These are phyloP conservation scores for Camillea tinctor DNA, from an alignment of 2,329 filamentous ascomycete species.

Conservation along the genomic window DNA sequence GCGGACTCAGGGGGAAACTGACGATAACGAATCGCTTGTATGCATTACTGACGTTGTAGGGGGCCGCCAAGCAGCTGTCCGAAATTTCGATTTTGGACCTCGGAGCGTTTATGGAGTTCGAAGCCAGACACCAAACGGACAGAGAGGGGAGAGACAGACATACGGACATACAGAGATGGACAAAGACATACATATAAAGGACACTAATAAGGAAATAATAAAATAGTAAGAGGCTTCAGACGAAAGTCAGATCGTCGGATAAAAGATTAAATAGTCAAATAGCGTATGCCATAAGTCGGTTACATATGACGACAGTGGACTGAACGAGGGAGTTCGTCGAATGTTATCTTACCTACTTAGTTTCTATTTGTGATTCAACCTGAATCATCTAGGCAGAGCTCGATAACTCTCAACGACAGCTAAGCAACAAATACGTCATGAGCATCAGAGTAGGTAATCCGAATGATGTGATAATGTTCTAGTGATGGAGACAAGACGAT, in stretches of 20 bases:
- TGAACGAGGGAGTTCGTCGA: neutral
- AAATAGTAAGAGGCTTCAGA: neutral
- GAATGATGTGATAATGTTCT: neutral
- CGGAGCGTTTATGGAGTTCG: neutral
- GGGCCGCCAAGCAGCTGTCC: neutral
- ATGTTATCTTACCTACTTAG: conserved; percentile 16
- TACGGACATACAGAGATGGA: too few species aligned
- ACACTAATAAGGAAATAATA: neutral
- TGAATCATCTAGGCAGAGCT: neutral
- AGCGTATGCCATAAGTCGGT: neutral
- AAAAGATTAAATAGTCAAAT: neutral
- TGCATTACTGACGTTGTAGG: conserved; percentile 1
- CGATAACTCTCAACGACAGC: neutral
- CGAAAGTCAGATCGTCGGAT: neutral
- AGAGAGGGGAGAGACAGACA: neutral
- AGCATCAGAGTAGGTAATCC: neutral
- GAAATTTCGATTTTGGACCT: neutral
- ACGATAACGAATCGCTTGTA: conserved; percentile 7
- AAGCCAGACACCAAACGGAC: neutral
- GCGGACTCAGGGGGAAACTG: neutral
- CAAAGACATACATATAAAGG: too few species aligned
- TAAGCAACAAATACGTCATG: neutral
- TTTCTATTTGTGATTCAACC: neutral
- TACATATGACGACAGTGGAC: neutral
- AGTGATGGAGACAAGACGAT: neutral